Evolutionary conservation across 2,329 filamentous ascomycete species (phyloP).

Genomic region (Cryphonectria parasitica): DNA sequence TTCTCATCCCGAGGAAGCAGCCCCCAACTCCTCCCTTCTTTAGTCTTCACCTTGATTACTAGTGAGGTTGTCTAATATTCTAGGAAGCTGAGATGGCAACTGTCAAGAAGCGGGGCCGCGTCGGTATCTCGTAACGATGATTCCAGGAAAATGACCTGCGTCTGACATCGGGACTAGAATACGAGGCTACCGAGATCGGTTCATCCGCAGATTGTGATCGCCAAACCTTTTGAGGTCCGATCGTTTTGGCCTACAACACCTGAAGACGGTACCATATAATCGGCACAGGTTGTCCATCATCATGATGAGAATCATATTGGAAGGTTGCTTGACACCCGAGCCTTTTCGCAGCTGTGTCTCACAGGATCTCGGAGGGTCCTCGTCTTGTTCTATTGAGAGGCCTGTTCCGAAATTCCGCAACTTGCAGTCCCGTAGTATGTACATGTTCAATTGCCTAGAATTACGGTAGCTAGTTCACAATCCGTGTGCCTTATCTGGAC

Average conservation of each 20-base stretch:
- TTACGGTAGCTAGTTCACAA: background rate
- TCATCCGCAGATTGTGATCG: background rate
- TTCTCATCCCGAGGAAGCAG: background rate
- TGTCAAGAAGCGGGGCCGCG: background rate
- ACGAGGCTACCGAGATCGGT: background rate
- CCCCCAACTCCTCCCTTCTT: background rate
- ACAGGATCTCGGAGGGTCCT: background rate
- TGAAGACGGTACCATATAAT: background rate
- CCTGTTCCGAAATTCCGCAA: background rate
- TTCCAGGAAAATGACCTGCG: background rate
- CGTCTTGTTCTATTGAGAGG: background rate
- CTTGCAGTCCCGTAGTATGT: background rate
- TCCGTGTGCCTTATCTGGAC: background rate
- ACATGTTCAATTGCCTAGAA: background rate
- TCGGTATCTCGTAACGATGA: background rate
- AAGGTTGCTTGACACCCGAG: background rate
- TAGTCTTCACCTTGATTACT: background rate
- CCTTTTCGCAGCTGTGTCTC: background rate
- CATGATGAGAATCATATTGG: background rate
- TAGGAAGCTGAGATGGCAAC: background rate
- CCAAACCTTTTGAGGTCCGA: background rate
- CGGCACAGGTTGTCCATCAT: background rate
- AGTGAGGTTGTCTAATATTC: background rate
- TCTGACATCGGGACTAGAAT: background rate
- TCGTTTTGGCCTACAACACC: background rate